Base-by-base conservation (phyloP, 441 rosid genomes). In the Pelargonium citronellum region DNA sequence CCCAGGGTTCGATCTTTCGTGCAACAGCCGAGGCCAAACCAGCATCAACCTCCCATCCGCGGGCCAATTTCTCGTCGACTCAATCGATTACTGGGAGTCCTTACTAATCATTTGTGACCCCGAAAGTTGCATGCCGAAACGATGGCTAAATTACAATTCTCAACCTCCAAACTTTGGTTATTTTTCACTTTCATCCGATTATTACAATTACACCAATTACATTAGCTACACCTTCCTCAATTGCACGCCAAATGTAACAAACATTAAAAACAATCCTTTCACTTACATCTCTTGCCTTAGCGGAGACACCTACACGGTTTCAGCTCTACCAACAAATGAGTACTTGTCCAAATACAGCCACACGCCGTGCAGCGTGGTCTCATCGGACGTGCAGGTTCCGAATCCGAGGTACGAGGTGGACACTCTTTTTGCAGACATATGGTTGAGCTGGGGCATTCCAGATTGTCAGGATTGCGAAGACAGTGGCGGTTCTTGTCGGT, bases 211-310 rank as follows among this genome's bases (percentile, higher is more conserved):
- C 13, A 12, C n/a, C 0, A 49, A 13, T 49, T 49, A 49, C 15
- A 15, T 4, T 4, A 49, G 16, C 16, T 49, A 49, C 55, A 49
- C 55, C 0, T 49, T 49, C 55, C 55, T 49, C 55, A 49, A 49
- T 12, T 49, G 55, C n/a, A 49, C 55, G 15, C n/a, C n/a, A 1
- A 49, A 49, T 15, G n/a, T 49, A 11, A 49, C 55, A 13, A 49
- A 49, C 15, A 4, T 12, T 4, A 13, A 13, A 10, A 49, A 12
- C 15, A 49, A 3, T 27, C 30, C 30, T 27, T 27, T 27, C 15
- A 12, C 53, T 2, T 1, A 69, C 79, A 49, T 82, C n/a, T 0
- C 1, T 8, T 87, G 91, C 67, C 76, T 81, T 11, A 77, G 85
- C 24, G 70, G 64, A 1, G 62, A 8, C 0, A 73, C 72, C 19